A percentile compares a stretch with the other conserved stretches of the same genome.
Conservation (phyloP, 2,329 filamentous ascomycete genomes). For the Cladophialophora bantiana region DNA sequence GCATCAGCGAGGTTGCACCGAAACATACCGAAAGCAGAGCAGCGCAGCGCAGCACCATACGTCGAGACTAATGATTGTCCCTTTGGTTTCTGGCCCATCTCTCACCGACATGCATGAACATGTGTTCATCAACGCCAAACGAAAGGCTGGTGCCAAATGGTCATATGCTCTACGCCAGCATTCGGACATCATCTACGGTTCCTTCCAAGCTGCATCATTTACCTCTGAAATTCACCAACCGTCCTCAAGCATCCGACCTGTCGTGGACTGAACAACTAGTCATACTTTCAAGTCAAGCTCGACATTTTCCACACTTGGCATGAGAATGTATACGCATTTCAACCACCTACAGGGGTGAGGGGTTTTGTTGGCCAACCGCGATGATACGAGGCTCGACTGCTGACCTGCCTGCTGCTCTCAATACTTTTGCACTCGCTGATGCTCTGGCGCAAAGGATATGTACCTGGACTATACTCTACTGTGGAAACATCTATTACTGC, state of each 20-base stretch:
- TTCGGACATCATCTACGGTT: neutral
- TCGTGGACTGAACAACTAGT: neutral
- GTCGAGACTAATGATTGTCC: neutral
- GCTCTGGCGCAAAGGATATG: constrained; percentile 33
- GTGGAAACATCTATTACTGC: constrained; percentile 30
- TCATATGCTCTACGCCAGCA: neutral
- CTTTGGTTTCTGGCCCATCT: neutral
- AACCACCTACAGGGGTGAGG: neutral
- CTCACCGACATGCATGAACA: neutral
- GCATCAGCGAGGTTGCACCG: constrained; percentile 35
- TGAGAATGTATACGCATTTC: neutral
- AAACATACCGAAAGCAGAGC: constrained; percentile 8
- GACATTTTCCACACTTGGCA: neutral
- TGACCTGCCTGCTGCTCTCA: constrained; percentile 31
- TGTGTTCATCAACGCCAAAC: neutral
- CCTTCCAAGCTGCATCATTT: neutral
- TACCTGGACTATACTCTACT: constrained; percentile 32
- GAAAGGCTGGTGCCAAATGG: neutral
- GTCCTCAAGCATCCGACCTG: neutral
- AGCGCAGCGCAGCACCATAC: constrained; percentile 1
- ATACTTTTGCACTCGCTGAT: constrained; percentile 32
- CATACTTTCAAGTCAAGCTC: neutral
- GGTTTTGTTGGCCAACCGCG: neutral
- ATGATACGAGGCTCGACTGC: constrained; percentile 7
- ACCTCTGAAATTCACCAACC: neutral